These are phyloP conservation scores for Peterozyma toletana DNA, from an alignment of 805 yeast genomes.

Conservation along the genomic window DNA sequence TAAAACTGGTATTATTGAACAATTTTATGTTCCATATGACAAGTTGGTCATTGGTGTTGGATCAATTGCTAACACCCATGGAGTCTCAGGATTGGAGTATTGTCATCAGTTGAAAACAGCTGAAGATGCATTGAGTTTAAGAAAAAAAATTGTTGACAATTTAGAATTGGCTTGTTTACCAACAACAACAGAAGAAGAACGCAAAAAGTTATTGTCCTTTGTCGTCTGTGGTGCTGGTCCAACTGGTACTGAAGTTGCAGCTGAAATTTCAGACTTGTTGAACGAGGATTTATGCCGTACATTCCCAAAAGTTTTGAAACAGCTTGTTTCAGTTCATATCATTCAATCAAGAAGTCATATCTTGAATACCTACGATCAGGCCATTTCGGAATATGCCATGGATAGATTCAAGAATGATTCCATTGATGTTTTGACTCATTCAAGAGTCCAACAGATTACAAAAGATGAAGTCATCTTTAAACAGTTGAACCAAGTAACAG, in stretches of 20 bases:
- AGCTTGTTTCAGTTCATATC: slow-evolving; percentile 58
- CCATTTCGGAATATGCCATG: slow-evolving; percentile 58
- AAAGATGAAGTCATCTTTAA: slow-evolving; percentile 53
- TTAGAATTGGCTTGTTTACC: slow-evolving; percentile 61
- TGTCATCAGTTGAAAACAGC: slow-evolving; percentile 60
- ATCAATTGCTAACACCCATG: slow-evolving; percentile 61
- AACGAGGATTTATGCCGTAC: slow-evolving; percentile 54
- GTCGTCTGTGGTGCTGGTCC: slow-evolving; percentile 75
- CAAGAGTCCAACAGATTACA: slow-evolving; percentile 53
- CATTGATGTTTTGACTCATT: slow-evolving; percentile 55
- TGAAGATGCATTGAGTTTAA: slow-evolving; percentile 52
- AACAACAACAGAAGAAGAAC: slow-evolving; percentile 54
- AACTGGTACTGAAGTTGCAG: slow-evolving; percentile 70
- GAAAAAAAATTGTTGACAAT: slow-evolving; percentile 45
- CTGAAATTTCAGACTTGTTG: slow-evolving; percentile 59
- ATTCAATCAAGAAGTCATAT: slow-evolving; percentile 65
- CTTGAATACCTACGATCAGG: slow-evolving; percentile 61
- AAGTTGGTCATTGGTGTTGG: slow-evolving; percentile 65
- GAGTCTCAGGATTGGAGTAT: slow-evolving; percentile 61
- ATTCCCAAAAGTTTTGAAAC: slow-evolving; percentile 55
- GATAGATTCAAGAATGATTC: slow-evolving; percentile 55
- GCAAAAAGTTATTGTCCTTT: slow-evolving; percentile 52
- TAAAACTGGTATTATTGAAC: slow-evolving; percentile 27
- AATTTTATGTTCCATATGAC: slow-evolving; percentile 65
- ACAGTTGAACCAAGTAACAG: slow-evolving; percentile 36